Percentiles rank a stretch among this genome's conserved stretches.
phyloP scores from a whole-genome alignment of 1,284 basidiomycete genomes.

The Sphaerobolus stellatus region DNA sequence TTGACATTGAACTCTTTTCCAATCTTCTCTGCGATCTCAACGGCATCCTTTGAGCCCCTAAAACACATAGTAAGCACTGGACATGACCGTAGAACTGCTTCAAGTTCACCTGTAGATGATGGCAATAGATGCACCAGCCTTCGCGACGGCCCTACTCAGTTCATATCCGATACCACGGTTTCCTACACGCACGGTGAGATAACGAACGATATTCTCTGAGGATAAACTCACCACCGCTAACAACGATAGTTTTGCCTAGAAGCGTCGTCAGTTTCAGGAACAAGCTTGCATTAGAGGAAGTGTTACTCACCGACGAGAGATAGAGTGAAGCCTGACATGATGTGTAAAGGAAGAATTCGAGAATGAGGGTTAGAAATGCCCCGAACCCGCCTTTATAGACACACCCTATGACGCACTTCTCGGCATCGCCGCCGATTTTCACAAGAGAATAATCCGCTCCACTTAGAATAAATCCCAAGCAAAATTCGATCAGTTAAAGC shows the following conservation, averaged over 20 bases:
- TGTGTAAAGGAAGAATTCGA: neutral
- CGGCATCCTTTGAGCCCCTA: conserved; percentile 37
- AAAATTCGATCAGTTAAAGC: no score
- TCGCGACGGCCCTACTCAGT: conserved; percentile 42
- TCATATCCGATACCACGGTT: conserved; percentile 48
- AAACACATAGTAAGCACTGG: neutral
- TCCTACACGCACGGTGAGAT: conserved; percentile 1
- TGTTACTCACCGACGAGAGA: conserved; percentile 9
- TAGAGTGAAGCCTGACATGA: conserved; percentile 10
- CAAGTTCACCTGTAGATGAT: conserved; percentile 39
- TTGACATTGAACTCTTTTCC: conserved; percentile 34
- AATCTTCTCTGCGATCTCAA: conserved; percentile 36
- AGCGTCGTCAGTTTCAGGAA: neutral
- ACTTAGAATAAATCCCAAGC: no score
- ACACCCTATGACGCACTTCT: neutral
- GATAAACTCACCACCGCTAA: conserved; percentile 38
- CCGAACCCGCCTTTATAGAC: no score
- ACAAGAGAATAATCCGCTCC: no score
- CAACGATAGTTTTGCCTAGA: conserved; percentile 31
- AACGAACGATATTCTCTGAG: conserved; percentile 21
- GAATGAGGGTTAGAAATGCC: neutral
- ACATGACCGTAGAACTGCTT: neutral
- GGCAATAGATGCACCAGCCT: conserved; percentile 41
- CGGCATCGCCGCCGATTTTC: no score
- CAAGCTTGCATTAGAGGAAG: neutral